Base-by-base conservation (phyloP, 768 basidiomycete genomes). In the Lactarius akahatsu region DNA sequence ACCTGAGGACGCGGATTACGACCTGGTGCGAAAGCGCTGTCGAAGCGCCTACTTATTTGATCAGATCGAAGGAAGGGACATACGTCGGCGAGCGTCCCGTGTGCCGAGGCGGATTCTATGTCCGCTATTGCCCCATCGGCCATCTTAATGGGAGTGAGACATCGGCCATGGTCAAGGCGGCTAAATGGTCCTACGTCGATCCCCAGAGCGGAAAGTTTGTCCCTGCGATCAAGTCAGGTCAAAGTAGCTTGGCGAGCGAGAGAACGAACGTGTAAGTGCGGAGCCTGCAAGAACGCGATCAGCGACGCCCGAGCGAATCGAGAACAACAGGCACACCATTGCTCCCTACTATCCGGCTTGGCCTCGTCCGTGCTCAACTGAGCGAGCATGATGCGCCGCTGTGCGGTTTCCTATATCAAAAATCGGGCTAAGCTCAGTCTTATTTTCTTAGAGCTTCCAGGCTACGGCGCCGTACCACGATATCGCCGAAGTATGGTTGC, bases 321-420 rank as follows among this genome's bases (percentile, higher is more conserved):
- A 13, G n/a, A 23, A 9, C 4, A 20, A 43, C 16, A 23, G 26
- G 52, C 61, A 38, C 28, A 66, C 65, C 65, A 66, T 20, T 58
- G 40, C 16, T 66, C 65, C 6, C 38, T 34, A n/a, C 30, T 62
- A 28, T 23, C 40, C 6, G 65, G 65, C 23, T 59, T 62, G 18
- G 61, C 38, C 18, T 66, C 65, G 32, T 66, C 65, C 20, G 65
- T 58, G 61, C 62, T 62, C 40, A 66, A 20, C 36, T 66, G 65
- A 34, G 65, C 65, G 18, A 66, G 65, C 65, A 66, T 66, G 47
- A 66, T 59, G 23, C 65, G 50, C 32, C 61, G 43, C 50, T 62
- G 65, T 9, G 65, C 65, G 23, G 65, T 66, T 57, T 66, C 65
- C 65, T 66, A n/a, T 57, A 26, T 34, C 43, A 41, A 26, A 40